Evolutionary conservation across 2,329 filamentous ascomycete genomes (phyloP), one percentile per base, ranked within the genome.

Genomic region (Exutisphaerella laricina): DNA sequence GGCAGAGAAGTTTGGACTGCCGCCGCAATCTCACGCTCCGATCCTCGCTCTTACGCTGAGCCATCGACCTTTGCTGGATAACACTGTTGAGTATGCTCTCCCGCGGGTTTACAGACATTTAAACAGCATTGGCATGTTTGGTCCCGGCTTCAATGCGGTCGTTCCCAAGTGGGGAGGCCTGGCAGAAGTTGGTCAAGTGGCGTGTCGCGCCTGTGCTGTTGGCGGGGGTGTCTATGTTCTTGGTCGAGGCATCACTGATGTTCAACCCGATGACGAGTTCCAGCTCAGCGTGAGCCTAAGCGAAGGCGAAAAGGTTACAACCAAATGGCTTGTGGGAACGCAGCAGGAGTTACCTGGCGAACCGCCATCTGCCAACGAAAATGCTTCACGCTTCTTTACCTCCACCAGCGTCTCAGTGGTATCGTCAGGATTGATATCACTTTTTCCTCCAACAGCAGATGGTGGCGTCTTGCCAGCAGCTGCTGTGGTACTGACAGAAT

Each of bases 111-210:
- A 84, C 53, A 79, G 82, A 32, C 89, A 98, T 65, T 70, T 97
- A 38, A 77, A 78, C 10, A 96, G 90, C 0, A 89, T 94, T 66
- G 89, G 90, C 5, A 70, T 86, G 4, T 90, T 96, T 56, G 90
- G 90, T 0, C 78, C 85, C 35, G 88, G 90, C 7, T 97, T 97
- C 61, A 86, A 86, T 39, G 86, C 88, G 34, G 80, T 98, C 9
- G 79, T 94, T 53, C 84, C 89, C 16, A 96, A 95, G 72, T 98
- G 88, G 83, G 90, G 90, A 34, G 88, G 90, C 20, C 73, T 85
- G 34, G 84, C 88, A 22, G 90, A 98, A 66, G 80, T 97, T 46
- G 80, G 85, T 21, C 90, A 98, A 70, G 88, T 95, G 17, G 86
- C 82, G 4, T 97, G 92, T 62, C 84, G 90, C 54, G 88, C 90